These are phyloP conservation scores for Corniculantispora saksenae DNA, from an alignment of 2,329 filamentous ascomycete species.

Conservation along the genomic window DNA sequence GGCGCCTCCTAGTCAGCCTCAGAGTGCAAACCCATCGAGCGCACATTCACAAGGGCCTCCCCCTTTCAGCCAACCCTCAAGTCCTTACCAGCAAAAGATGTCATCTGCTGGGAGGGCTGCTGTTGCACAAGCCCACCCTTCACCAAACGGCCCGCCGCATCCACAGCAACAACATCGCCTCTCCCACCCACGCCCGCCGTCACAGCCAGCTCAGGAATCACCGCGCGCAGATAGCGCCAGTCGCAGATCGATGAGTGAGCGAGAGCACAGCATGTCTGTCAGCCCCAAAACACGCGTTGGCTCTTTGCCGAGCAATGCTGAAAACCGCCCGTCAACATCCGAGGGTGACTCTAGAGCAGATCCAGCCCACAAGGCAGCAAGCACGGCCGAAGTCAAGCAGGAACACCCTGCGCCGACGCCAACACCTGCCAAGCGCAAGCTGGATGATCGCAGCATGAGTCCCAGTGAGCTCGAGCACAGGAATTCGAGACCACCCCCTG, in stretches of 20 bases:
- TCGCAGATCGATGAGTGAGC: constrained; percentile 59
- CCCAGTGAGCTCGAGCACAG: constrained; percentile 54
- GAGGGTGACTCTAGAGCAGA: constrained; percentile 31
- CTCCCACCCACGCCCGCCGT: constrained; percentile 34
- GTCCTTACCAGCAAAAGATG: constrained; percentile 59
- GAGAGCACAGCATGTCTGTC: constrained; percentile 71
- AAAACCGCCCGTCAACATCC: constrained; percentile 26
- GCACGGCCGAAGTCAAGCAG: constrained; percentile 30
- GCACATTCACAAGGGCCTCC: constrained; percentile 35
- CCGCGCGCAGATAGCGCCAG: constrained; percentile 46
- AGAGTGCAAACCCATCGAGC: constrained; percentile 45
- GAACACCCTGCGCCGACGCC: constrained; percentile 32
- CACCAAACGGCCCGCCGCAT: constrained; percentile 16
- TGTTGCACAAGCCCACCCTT: constrained; percentile 13
- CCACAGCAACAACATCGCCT: constrained; percentile 17
- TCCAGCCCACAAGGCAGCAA: constrained; percentile 30
- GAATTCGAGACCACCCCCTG: constrained; percentile 50
- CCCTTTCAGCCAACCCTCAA: constrained; percentile 44
- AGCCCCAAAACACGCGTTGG: constrained; percentile 73
- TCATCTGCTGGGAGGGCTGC: neutral
- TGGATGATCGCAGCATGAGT: constrained; percentile 43
- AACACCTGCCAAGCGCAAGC: constrained; percentile 43
- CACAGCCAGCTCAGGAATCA: constrained; percentile 48
- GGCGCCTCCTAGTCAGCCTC: constrained; percentile 54
- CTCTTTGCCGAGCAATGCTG: constrained; percentile 49